A percentile compares a stretch with the other conserved stretches of the same genome.
These are phyloP conservation scores for Ceratocystis ficicola DNA, from an alignment of 2,329 filamentous ascomycete species.

Conservation along the genomic window DNA sequence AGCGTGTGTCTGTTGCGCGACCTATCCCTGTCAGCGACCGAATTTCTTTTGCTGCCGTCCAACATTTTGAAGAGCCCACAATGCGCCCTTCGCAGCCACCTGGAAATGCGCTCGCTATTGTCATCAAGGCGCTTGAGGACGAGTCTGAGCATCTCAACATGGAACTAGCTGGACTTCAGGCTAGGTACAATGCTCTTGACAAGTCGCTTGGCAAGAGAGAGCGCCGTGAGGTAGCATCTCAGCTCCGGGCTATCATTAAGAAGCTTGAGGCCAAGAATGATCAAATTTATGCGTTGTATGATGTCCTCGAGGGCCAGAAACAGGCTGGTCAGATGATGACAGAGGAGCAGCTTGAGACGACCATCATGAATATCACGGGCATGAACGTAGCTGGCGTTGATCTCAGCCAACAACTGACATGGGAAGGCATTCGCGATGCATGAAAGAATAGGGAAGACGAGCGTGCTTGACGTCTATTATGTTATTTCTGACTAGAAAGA, in stretches of 20 bases:
- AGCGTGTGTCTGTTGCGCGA: slow-evolving; percentile 49
- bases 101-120: slow-evolving; percentile 60
- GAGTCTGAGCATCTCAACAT: slow-evolving; percentile 67
- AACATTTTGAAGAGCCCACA: slow-evolving; percentile 37
- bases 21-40: slow-evolving; percentile 55
- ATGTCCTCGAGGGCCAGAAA: slow-evolving; percentile 73
- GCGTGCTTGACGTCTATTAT: slow-evolving; percentile 3
- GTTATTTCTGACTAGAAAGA: neutral
- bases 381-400: slow-evolving; percentile 33
- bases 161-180: slow-evolving; percentile 50
- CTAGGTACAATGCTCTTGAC: slow-evolving; percentile 54
- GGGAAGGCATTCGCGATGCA: slow-evolving; percentile 32
- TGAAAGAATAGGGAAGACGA: slow-evolving; percentile 1
- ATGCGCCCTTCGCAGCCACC: slow-evolving; percentile 58
- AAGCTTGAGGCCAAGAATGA: slow-evolving; percentile 61
- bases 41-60: slow-evolving; percentile 24
- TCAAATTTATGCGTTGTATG: slow-evolving; percentile 71
- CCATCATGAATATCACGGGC: slow-evolving; percentile 44
- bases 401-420: slow-evolving; percentile 33
- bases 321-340: slow-evolving; percentile 50
- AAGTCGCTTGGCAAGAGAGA: slow-evolving; percentile 52
- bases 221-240: slow-evolving; percentile 47
- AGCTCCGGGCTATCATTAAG: slow-evolving; percentile 49
- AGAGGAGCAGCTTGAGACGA: slow-evolving; percentile 51
- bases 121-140: slow-evolving; percentile 70